phyloP scores from a whole-genome alignment of 306 rosid species.

The Lathyrus tuberosus region DNA sequence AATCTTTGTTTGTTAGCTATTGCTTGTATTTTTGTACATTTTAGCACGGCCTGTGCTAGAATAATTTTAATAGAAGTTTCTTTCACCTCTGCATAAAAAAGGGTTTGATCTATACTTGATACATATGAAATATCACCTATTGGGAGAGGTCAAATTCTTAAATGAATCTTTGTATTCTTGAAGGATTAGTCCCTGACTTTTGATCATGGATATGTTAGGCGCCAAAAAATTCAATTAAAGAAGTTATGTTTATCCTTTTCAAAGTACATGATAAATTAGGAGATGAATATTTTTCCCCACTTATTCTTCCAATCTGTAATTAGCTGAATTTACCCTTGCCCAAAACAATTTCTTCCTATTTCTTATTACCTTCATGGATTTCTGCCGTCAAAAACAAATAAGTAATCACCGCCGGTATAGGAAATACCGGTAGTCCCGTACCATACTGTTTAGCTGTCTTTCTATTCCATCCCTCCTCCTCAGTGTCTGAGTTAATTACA shows the following conservation, averaged over 20 bases:
- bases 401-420: background rate
- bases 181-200: background rate
- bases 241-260: background rate
- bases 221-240: background rate
- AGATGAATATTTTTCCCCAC: background rate
- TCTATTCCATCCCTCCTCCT: background rate
- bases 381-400: background rate
- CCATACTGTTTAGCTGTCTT: background rate
- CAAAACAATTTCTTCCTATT: background rate
- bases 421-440: background rate
- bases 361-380: background rate
- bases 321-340: background rate
- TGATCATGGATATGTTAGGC: background rate
- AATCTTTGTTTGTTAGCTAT: no score
- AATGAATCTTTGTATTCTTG: background rate
- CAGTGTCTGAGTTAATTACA: background rate
- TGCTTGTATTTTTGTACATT: no score
- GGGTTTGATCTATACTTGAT: background rate
- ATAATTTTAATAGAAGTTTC: no score
- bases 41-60: no score
- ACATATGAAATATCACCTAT: background rate
- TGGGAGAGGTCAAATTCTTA: background rate
- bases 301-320: background rate
- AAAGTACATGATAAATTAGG: background rate
- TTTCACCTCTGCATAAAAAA: no score